Evolutionary conservation across 2,329 filamentous ascomycete species (phyloP), one percentile per base, ranked within the genome.

Genomic region (Lasiodiplodia citricola): DNA sequence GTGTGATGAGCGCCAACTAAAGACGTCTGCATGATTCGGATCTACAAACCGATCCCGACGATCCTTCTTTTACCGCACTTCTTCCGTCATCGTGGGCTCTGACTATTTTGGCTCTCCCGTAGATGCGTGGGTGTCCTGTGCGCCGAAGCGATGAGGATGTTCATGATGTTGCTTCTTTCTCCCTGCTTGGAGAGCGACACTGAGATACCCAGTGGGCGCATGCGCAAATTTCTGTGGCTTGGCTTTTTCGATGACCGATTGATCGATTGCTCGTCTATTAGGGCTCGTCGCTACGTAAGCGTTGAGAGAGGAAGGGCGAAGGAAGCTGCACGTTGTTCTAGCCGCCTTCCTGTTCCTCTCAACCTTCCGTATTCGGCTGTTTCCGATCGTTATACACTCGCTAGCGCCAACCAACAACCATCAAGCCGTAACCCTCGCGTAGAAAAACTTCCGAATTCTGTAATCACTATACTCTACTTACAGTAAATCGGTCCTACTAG

Each of bases 291-390:
- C 4, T 41, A 14, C 55, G 44, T 23, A 23, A 47, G 38, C 57
- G 37, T 23, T 14, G 37, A 31, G 37, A 51, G 2, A n/a, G 10
- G 25, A 50, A 47, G 44, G n/a, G n/a, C 25, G 10, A 8, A 16
- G 18, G 25, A 51, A 44, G 58, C 47, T 47, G 41, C 28, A 23
- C 23, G 41, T 16, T n/a, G 7, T 51, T 31, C 25, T 50, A 62
- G 58, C 25, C 58, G 23, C 58, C 58, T 51, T 62, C 58, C 58
- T 62, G 58, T 51, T 62, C 58, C 41, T 50, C 41, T 13, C 58
- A 18, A 7, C 47, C 41, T 21, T 23, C 58, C 58, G 58, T 16
- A 21, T 50, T 51, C 14, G 23, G 58, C 58, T 56, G 28, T 16
- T 37, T 31, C 18, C 31, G 51, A 25, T 18, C 28, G 51, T 31